These are phyloP conservation scores for Kwoniella sp. DNA, from an alignment of 768 basidiomycete genomes.

Conservation along the genomic window DNA sequence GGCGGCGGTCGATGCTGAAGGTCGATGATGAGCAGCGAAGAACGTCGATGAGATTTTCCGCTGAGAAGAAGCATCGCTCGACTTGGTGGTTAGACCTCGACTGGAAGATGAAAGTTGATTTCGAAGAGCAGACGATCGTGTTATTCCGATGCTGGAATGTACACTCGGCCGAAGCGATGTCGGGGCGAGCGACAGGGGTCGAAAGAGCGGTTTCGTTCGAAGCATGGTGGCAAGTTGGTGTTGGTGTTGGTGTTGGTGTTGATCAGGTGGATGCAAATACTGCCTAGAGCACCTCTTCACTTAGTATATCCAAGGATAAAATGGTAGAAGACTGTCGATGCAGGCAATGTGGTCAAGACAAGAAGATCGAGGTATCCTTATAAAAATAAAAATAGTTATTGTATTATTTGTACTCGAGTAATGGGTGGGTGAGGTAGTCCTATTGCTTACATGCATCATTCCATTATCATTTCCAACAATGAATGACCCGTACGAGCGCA, in stretches of 20 bases:
- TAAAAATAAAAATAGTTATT: no score
- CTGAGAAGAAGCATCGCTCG: neutral
- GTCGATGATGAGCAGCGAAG: conserved; percentile 11
- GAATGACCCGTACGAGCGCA: no score
- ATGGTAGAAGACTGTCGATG: no score
- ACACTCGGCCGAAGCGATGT: neutral
- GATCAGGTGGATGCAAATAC: neutral
- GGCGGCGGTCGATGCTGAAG: neutral
- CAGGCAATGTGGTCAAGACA: no score
- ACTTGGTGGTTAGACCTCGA: conserved; percentile 4
- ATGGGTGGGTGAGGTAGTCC: no score
- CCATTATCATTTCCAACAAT: no score
- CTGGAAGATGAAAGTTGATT: neutral
- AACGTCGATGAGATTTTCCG: conserved; percentile 1
- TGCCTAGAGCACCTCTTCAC: no score
- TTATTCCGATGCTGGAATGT: neutral
- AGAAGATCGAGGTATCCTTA: no score
- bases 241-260: neutral
- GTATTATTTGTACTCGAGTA: no score
- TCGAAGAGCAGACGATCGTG: neutral
- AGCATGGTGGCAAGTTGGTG: neutral
- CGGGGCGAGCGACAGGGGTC: neutral
- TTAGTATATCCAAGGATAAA: no score
- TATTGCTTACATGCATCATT: no score
- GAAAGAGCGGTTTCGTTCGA: neutral